phyloP scores from a whole-genome alignment of 768 basidiomycete genomes.

The Auriscalpium orientale region DNA sequence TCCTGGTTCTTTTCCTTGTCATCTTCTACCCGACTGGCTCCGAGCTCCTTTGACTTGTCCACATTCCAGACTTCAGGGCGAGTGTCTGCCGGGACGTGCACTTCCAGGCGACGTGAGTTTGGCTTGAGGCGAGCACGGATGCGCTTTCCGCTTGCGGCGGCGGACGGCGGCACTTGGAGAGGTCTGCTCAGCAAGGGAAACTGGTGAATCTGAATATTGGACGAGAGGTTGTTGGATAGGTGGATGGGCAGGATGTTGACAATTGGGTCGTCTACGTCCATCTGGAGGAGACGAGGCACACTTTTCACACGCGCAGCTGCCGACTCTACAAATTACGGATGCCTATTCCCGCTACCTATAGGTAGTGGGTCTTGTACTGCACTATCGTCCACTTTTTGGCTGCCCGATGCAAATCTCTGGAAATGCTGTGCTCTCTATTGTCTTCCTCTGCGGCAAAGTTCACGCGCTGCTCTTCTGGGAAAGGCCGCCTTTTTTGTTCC shows the following conservation, averaged over 20 bases:
- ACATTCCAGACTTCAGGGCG: constrained; percentile 75
- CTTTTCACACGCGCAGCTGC: too few species aligned
- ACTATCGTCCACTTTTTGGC: too few species aligned
- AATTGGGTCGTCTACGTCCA: constrained; percentile 47
- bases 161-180: constrained; percentile 71
- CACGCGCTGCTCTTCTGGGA: too few species aligned
- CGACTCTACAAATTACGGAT: too few species aligned
- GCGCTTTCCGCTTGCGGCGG: constrained; percentile 62
- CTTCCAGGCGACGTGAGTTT: constrained; percentile 52
- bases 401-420: too few species aligned
- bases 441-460: too few species aligned
- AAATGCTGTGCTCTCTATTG: too few species aligned
- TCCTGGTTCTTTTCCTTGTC: constrained; percentile 76
- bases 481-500: too few species aligned
- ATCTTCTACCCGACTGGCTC: constrained; percentile 59
- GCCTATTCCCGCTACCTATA: too few species aligned
- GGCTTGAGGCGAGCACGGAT: constrained; percentile 71
- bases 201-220: constrained; percentile 72
- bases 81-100: constrained; percentile 77
- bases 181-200: constrained; percentile 72
- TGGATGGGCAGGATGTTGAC: constrained; percentile 66
- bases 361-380: too few species aligned
- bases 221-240: constrained; percentile 51
- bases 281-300: not conserved
- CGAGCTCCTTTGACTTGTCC: constrained; percentile 62